Conservation (phyloP, 23 red algal genomes). For the Gracilaria vermiculophylla region DNA sequence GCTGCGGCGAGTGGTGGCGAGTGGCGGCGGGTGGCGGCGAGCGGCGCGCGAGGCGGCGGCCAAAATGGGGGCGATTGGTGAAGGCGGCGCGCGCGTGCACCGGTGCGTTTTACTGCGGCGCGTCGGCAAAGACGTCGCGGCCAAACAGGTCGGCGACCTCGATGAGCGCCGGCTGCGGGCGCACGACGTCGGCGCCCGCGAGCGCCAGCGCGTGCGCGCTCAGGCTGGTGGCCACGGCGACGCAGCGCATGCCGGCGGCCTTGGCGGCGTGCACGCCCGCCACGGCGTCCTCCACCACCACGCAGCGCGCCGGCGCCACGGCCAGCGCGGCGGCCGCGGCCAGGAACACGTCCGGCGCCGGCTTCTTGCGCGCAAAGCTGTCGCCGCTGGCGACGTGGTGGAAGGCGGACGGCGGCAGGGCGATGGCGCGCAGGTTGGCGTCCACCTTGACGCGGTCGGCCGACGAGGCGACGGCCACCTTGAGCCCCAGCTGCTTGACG, state of each 20-base stretch:
- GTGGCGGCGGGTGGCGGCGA: too few relatives aligned
- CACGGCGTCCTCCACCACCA: constrained; percentile 90
- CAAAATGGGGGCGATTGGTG: not conserved
- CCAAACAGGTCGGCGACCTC: constrained; percentile 54
- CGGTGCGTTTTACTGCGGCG: not conserved
- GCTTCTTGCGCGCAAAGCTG: constrained; percentile 77
- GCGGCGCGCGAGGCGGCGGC: too few relatives aligned
- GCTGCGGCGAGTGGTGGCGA: too few relatives aligned
- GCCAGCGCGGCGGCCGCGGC: constrained; percentile 43
- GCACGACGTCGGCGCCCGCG: constrained; percentile 71
- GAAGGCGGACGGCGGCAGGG: constrained; percentile 47
- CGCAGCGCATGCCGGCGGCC: constrained; percentile 87
- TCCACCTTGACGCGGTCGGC: constrained; percentile 88
- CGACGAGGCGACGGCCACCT: constrained; percentile 77
- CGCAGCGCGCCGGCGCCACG: constrained; percentile 47
- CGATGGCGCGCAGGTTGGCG: constrained; percentile 81
- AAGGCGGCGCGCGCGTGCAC: not conserved
- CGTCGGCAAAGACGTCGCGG: not conserved
- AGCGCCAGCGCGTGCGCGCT: not conserved
- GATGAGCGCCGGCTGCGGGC: constrained; percentile 48
- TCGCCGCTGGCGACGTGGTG: constrained; percentile 72
- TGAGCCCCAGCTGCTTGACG: constrained; percentile 55
- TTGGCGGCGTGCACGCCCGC: constrained; percentile 88
- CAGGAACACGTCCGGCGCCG: constrained; percentile 86
- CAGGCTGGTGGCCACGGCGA: constrained; percentile 73